These are phyloP conservation scores for Cornus kousa DNA, from an alignment of 148 eudicot species.

Conservation along the genomic window DNA sequence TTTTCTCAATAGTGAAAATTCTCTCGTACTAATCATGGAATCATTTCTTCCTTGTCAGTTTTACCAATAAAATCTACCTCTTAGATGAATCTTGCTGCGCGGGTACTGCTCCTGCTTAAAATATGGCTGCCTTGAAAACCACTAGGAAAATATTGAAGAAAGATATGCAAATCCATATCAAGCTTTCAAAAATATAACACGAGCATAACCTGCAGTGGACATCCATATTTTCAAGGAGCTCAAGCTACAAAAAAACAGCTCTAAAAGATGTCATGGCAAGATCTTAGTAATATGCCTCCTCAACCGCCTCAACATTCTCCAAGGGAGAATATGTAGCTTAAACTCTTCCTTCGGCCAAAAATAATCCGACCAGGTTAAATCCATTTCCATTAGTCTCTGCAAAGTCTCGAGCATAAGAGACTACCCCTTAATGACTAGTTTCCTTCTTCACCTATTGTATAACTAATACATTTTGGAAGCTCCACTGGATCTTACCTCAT, in stretches of 20 bases:
- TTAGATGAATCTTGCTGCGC: neutral
- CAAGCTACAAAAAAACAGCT: neutral
- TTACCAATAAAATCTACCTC: too few relatives aligned
- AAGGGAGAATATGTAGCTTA: slow-evolving; percentile 1
- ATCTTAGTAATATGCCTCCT: neutral
- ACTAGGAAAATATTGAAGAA: neutral
- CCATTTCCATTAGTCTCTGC: neutral
- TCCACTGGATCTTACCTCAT: slow-evolving; percentile 3
- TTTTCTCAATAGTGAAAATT: too few relatives aligned
- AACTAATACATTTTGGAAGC: neutral
- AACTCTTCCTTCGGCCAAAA: neutral
- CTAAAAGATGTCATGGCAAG: neutral
- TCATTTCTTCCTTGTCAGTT: too few relatives aligned
- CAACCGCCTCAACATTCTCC: neutral
- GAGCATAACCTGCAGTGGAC: neutral
- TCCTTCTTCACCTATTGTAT: neutral
- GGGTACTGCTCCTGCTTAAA: neutral
- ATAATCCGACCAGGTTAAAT: neutral
- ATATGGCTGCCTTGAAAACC: neutral
- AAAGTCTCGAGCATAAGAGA: neutral
- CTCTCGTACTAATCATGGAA: neutral
- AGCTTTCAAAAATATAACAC: neutral
- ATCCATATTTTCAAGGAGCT: neutral
- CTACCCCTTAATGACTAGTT: neutral
- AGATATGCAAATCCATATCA: neutral